Conservation (phyloP, 2,329 filamentous ascomycete genomes). For the Teratosphaeria pseudoeucalypti region DNA sequence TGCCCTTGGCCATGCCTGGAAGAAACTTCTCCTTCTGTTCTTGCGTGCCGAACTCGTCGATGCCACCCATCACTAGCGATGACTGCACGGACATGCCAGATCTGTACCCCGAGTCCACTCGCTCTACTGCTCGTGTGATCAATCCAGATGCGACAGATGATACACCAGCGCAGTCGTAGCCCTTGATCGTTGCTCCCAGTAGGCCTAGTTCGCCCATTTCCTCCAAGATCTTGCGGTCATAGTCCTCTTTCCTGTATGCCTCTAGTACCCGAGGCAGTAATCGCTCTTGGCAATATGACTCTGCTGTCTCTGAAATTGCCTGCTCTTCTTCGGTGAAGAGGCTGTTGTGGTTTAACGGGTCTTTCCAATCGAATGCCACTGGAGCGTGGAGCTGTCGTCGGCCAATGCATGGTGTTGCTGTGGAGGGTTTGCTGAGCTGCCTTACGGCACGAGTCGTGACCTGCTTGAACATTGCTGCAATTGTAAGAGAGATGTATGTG, state of each 20-base stretch:
- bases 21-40: constrained; percentile 81
- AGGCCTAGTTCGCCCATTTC: constrained; percentile 93
- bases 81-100: constrained; percentile 91
- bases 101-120: constrained; percentile 83
- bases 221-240: constrained; percentile 72
- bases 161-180: constrained; percentile 79
- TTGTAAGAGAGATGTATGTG: background rate
- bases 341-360: constrained; percentile 65
- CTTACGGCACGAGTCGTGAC: constrained; percentile 31
- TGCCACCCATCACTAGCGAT: constrained; percentile 86
- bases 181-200: constrained; percentile 73
- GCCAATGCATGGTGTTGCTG: constrained; percentile 19
- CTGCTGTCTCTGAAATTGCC: constrained; percentile 80
- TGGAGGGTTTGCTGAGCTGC: constrained; percentile 22
- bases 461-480: constrained; percentile 33
- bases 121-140: constrained; percentile 81
- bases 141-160: constrained; percentile 81
- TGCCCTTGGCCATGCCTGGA: constrained; percentile 70
- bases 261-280: constrained; percentile 83
- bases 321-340: constrained; percentile 83
- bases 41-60: constrained; percentile 74
- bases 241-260: constrained; percentile 76
- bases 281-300: constrained; percentile 86
- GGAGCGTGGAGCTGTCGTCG: constrained; percentile 34
- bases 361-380: constrained; percentile 73